Percentiles rank a stretch among this genome's conserved stretches.
Conservation (phyloP, 495 filamentous ascomycete species). For the Lasiosphaeriaceae sp. region DNA sequence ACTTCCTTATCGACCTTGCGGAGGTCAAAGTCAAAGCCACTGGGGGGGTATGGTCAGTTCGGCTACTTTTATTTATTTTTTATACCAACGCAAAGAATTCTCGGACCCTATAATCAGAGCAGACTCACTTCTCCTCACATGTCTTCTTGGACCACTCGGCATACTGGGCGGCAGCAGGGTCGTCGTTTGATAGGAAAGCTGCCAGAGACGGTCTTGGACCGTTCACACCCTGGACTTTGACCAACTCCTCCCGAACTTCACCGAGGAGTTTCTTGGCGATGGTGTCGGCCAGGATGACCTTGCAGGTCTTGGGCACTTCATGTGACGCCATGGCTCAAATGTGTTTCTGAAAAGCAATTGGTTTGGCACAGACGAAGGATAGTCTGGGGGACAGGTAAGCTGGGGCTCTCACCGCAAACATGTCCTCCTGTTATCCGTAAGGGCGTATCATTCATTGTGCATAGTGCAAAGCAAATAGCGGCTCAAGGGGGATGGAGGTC, state of each 20-base stretch:
- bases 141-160: conserved; percentile 97
- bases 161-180: conserved; percentile 88
- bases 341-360: background rate
- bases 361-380: background rate
- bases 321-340: conserved; percentile 34
- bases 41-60: conserved; percentile 26
- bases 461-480: no score
- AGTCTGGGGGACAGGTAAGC: background rate
- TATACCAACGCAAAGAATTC: no score
- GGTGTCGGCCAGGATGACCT: conserved; percentile 80
- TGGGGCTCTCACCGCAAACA: background rate
- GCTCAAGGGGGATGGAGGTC: no score
- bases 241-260: conserved; percentile 71
- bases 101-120: conserved; percentile 7
- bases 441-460: no score
- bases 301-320: conserved; percentile 65
- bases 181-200: conserved; percentile 86
- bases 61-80: background rate
- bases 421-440: background rate
- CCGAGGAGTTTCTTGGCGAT: conserved; percentile 74
- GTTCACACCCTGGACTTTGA: conserved; percentile 51
- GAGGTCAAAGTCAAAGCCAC: conserved; percentile 85
- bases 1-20: conserved; percentile 77
- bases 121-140: conserved; percentile 82
- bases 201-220: conserved; percentile 68